These are phyloP conservation scores for Boletus insuetus DNA, from an alignment of 768 basidiomycete species.

Conservation along the genomic window DNA sequence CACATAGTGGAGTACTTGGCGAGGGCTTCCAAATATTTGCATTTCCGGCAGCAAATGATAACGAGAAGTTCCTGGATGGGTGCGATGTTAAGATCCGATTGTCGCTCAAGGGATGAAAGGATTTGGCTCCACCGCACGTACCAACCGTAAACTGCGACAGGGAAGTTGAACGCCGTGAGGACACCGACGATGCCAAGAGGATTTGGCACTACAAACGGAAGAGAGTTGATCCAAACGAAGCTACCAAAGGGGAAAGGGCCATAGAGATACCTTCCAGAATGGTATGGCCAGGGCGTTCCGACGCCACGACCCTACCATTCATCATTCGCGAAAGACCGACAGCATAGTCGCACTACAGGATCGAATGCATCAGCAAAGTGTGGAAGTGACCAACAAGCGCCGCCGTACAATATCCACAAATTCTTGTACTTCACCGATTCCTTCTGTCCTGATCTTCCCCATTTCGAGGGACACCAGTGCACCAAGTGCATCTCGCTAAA, in stretches of 20 bases:
- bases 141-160: constrained; percentile 92
- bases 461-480: constrained; percentile 84
- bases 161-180: constrained; percentile 95
- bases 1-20: constrained; percentile 80
- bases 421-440: constrained; percentile 91
- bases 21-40: constrained; percentile 96
- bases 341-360: constrained; percentile 83
- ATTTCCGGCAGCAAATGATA: constrained; percentile 88
- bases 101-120: constrained; percentile 1
- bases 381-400: not conserved
- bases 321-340: constrained; percentile 92
- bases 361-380: constrained; percentile 7
- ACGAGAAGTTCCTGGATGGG: constrained; percentile 73
- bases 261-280: constrained; percentile 73
- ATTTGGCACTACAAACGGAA: constrained; percentile 68
- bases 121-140: constrained; percentile 29
- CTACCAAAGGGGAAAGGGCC: not conserved
- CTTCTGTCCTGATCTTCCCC: constrained; percentile 91
- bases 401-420: constrained; percentile 86
- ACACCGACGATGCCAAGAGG: constrained; percentile 76
- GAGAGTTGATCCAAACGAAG: constrained; percentile 7
- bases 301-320: constrained; percentile 85
- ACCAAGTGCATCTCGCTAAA: constrained; percentile 73
- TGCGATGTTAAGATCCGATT: constrained; percentile 9
- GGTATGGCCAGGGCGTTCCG: constrained; percentile 86